A percentile compares a stretch with the other conserved stretches of the same genome.
Evolutionary conservation across 768 basidiomycete species (phyloP).

Genomic region (Sporobolomyces phaffii): DNA sequence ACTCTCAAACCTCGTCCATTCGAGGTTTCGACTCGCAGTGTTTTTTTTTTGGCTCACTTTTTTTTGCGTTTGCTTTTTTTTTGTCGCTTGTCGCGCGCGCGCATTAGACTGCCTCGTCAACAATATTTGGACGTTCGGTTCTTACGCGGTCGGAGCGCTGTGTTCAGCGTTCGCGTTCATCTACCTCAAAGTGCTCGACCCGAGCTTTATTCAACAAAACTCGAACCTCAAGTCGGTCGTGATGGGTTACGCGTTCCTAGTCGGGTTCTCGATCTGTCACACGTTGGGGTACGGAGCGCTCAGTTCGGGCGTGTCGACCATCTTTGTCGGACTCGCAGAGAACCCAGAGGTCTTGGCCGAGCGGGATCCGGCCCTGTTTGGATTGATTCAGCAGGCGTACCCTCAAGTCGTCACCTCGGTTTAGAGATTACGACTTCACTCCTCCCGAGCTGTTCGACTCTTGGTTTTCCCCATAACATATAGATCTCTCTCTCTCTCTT

Average conservation of each 20-base stretch:
- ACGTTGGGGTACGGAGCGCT: constrained; percentile 36
- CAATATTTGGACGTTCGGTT: constrained; percentile 40
- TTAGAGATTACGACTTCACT: neutral
- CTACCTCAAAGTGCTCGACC: constrained; percentile 35
- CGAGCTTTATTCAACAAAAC: constrained; percentile 29
- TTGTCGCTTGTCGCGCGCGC: too few species aligned
- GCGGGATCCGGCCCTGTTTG: constrained; percentile 40
- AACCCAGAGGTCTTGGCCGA: constrained; percentile 39
- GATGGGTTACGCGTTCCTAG: constrained; percentile 35
- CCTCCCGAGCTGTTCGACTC: neutral
- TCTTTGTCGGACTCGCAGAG: constrained; percentile 33
- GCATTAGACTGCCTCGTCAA: constrained; percentile 34
- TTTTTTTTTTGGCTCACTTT: neutral
- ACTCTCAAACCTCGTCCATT: too few species aligned
- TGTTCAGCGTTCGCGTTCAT: constrained; percentile 36
- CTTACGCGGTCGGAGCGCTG: constrained; percentile 32
- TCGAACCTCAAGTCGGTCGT: constrained; percentile 17
- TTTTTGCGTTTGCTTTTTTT: neutral
- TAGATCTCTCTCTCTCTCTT: too few species aligned
- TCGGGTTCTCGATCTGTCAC: constrained; percentile 42
- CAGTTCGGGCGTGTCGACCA: constrained; percentile 28
- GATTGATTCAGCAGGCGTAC: constrained; percentile 33
- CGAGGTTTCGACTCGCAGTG: too few species aligned
- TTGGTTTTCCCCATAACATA: too few species aligned
- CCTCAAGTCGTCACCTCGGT: constrained; percentile 33